phyloP scores from a whole-genome alignment of 495 filamentous ascomycete genomes.

The Cetradonia linearis region DNA sequence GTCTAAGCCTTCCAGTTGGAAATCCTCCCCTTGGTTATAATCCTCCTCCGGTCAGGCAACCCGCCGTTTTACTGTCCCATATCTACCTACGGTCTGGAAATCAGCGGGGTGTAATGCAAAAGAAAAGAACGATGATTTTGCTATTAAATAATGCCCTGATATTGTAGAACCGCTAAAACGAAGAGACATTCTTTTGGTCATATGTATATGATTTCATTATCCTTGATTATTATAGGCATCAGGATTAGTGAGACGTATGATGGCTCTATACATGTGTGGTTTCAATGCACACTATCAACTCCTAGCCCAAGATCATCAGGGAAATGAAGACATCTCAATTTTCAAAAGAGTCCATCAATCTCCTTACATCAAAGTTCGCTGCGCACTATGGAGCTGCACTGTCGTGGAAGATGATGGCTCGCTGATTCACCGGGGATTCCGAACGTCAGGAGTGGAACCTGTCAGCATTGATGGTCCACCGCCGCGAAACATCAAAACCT shows the following conservation, averaged over 20 bases:
- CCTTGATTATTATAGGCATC: background rate
- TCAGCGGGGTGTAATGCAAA: background rate
- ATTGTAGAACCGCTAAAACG: background rate
- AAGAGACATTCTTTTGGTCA: too few species aligned
- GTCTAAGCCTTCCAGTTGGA: background rate
- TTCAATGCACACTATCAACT: slow-evolving; percentile 24
- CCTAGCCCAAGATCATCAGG: background rate
- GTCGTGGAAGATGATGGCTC: slow-evolving; percentile 14
- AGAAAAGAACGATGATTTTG: background rate
- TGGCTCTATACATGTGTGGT: slow-evolving; percentile 21
- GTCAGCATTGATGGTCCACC: slow-evolving; percentile 10
- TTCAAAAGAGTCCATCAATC: background rate
- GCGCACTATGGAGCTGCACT: slow-evolving; percentile 21
- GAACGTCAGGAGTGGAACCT: background rate
- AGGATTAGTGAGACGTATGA: background rate
- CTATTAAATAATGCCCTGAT: background rate
- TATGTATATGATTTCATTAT: background rate
- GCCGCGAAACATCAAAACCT: slow-evolving; percentile 5
- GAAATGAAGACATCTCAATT: background rate
- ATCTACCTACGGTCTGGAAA: background rate
- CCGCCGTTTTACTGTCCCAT: background rate
- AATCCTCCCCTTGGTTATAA: background rate
- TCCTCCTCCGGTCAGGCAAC: background rate
- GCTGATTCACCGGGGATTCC: slow-evolving; percentile 16
- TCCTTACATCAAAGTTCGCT: slow-evolving; percentile 8